These are phyloP conservation scores for Plectosphaerella plurivora DNA, from an alignment of 2,329 filamentous ascomycete genomes.

Conservation along the genomic window DNA sequence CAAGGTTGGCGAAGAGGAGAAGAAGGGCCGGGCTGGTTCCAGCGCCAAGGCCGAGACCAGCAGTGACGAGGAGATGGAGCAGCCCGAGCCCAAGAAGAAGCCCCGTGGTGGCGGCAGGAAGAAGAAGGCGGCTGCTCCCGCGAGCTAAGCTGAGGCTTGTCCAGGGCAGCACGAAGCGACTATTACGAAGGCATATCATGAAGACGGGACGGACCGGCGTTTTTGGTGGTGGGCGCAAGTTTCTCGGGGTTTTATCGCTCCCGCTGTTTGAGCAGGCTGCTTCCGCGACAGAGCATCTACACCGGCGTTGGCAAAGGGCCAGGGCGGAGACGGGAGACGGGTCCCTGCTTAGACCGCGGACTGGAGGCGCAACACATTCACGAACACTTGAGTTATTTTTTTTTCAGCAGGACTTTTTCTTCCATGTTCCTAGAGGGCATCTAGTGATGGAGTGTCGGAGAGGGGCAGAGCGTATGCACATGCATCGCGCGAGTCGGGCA, in stretches of 20 bases:
- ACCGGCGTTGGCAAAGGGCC: constrained; percentile 17
- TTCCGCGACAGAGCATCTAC: constrained; percentile 14
- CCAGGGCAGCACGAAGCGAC: background rate
- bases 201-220: background rate
- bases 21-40: constrained; percentile 27
- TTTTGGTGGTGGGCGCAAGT: background rate
- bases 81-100: constrained; percentile 43
- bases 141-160: background rate
- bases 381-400: background rate
- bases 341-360: no score
- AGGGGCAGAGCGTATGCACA: no score
- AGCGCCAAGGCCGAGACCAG: constrained; percentile 40
- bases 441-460: no score
- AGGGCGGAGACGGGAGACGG: background rate
- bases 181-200: background rate
- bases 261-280: background rate
- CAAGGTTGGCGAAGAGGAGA: constrained; percentile 64
- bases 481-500: no score
- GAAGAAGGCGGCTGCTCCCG: constrained; percentile 36
- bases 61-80: constrained; percentile 42
- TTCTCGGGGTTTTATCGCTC: background rate
- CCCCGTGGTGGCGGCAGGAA: constrained; percentile 38
- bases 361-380: background rate
- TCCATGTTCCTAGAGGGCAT: no score
- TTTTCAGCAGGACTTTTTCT: background rate